Percentiles rank a stretch among this genome's conserved stretches.
Evolutionary conservation across 495 filamentous ascomycete species (phyloP).

Genomic region (Hyaloscypha variabilis): DNA sequence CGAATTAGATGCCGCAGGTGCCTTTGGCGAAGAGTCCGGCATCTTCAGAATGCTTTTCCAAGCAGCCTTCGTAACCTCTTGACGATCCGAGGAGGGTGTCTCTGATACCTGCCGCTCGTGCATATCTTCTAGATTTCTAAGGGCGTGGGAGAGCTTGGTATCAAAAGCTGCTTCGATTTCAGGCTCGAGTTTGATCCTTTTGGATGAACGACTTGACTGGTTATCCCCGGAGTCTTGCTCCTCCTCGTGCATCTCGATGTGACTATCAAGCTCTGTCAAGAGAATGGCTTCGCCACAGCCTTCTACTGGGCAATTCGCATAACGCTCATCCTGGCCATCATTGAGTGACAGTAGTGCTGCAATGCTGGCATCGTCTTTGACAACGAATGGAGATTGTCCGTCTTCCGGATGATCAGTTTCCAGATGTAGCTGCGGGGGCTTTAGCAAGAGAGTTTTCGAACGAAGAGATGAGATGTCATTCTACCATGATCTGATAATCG

Average conservation of each 20-base stretch:
- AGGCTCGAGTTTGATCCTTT: conserved; percentile 16
- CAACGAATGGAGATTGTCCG: conserved; percentile 32
- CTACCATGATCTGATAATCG: conserved; percentile 34
- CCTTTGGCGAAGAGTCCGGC: conserved; percentile 26
- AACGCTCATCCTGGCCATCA: conserved; percentile 46
- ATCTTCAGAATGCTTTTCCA: conserved; percentile 34
- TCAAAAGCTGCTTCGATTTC: conserved; percentile 20
- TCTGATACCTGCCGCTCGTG: conserved; percentile 20
- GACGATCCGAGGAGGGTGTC: conserved; percentile 13
- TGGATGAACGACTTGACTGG: conserved; percentile 25
- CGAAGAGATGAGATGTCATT: background rate
- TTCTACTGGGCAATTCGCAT: conserved; percentile 67
- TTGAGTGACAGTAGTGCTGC: conserved; percentile 10
- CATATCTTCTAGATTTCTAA: conserved; percentile 36
- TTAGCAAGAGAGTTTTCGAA: background rate
- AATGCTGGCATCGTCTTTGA: conserved; percentile 26
- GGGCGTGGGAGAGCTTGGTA: conserved; percentile 26
- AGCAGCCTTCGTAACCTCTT: conserved; percentile 19
- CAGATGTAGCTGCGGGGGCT: conserved; percentile 25
- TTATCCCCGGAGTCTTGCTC: conserved; percentile 59
- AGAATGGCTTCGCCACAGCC: conserved; percentile 73
- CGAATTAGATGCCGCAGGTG: conserved; percentile 6
- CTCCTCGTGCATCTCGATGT: conserved; percentile 72
- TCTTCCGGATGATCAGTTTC: conserved; percentile 28
- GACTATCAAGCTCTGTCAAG: conserved; percentile 63